Evolutionary conservation across 495 filamentous ascomycete genomes (phyloP).

Genomic region (Annulohypoxylon maeteangense): DNA sequence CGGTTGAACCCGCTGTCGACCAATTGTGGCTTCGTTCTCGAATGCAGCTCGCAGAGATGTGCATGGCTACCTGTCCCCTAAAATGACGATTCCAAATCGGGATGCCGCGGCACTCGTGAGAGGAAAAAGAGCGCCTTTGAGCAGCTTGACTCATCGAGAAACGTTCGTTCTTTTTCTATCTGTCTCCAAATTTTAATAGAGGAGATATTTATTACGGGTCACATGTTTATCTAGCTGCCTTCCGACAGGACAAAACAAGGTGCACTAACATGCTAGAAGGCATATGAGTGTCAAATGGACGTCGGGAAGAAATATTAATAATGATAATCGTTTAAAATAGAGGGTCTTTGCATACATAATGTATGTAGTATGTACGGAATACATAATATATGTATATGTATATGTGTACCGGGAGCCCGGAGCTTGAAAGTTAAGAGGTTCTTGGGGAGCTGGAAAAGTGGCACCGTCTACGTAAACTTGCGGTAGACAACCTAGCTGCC

Average conservation of each 20-base stretch:
- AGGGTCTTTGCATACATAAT: constrained; percentile 10
- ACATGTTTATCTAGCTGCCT: not conserved
- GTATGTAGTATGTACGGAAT: constrained; percentile 9
- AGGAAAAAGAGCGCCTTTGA: constrained; percentile 20
- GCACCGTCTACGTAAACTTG: constrained; percentile 35
- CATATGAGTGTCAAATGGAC: not conserved
- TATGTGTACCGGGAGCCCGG: constrained; percentile 31
- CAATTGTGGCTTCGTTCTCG: constrained; percentile 34
- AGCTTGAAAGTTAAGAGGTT: constrained; percentile 25
- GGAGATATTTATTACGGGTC: not conserved
- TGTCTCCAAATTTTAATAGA: not conserved
- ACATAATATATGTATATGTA: constrained; percentile 1
- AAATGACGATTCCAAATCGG: constrained; percentile 35
- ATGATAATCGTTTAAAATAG: not conserved
- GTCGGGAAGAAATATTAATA: constrained; percentile 3
- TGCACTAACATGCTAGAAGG: not conserved
- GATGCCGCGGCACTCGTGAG: constrained; percentile 34
- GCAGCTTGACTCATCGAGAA: constrained; percentile 31
- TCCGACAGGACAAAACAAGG: not conserved
- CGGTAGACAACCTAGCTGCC: not conserved
- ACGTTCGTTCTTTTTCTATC: not conserved
- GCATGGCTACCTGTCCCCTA: constrained; percentile 36
- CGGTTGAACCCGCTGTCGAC: constrained; percentile 33
- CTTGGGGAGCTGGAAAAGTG: constrained; percentile 35
- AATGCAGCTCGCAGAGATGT: constrained; percentile 43